phyloP scores from a whole-genome alignment of 257 asterid species.

The Solanum paucissectum region DNA sequence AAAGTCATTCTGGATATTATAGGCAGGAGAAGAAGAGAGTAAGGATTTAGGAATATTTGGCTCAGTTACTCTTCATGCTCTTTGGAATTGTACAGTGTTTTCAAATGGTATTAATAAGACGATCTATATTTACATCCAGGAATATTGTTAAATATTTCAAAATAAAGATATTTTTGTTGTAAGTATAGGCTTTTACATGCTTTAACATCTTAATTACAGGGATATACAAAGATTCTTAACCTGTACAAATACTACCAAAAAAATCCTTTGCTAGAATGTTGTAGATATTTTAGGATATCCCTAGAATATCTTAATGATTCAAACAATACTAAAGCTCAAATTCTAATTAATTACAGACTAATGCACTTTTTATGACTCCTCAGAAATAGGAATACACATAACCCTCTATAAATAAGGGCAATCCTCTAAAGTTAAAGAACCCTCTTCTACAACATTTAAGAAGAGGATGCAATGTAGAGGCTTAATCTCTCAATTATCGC shows the following conservation, averaged over 20 bases:
- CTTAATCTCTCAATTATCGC: neutral
- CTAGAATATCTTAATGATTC: neutral
- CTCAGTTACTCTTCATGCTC: neutral
- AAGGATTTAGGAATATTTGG: neutral
- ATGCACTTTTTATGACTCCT: neutral
- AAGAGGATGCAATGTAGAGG: neutral
- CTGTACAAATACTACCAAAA: neutral
- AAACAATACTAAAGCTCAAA: neutral
- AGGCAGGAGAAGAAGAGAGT: neutral
- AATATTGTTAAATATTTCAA: neutral
- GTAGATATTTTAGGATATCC: too few species aligned
- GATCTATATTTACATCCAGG: neutral
- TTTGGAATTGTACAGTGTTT: neutral
- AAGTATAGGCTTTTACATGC: neutral
- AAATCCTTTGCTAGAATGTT: neutral
- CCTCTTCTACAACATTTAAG: neutral
- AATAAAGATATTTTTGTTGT: neutral
- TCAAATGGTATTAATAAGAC: neutral
- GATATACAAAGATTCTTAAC: neutral
- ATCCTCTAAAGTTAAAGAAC: neutral
- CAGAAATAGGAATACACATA: neutral
- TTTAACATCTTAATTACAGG: neutral
- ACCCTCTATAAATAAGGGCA: neutral
- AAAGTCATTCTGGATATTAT: neutral
- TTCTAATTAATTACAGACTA: neutral